Base-by-base conservation (phyloP, 2,329 filamentous ascomycete genomes). In the Aspergillus bombycis region DNA sequence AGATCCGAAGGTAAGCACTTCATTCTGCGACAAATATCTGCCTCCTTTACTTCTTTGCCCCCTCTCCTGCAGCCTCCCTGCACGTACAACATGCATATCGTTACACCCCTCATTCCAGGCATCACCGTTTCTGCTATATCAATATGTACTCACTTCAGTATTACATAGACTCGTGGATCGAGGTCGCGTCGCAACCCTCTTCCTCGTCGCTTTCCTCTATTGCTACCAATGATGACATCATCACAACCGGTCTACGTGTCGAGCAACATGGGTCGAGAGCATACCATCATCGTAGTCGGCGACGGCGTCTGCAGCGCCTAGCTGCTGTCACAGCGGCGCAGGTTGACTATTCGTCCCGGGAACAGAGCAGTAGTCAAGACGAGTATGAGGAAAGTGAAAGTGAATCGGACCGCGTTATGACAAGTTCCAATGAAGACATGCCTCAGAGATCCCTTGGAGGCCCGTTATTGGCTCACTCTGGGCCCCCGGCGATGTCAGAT, bases 361-460 rank as follows among this genome's bases (percentile, higher is more conserved):
- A 85, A 19, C 74, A 78, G 32, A 81, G 80, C 58, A 96, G 93
- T 78, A 96, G 94, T 72, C 93, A 97, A 76, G 94, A 97, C 70
- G 94, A 97, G 80, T 96, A 96, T 72, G 93, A 96, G 38, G 93
- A 97, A 81, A 96, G 91, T 66, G 93, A 96, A 77, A 96, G 86
- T 78, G 94, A 97, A 66, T 93, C 93, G 48, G 94, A 97, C 71
- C 86, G 85, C 61, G 82, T 88, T 57, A 81, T 89, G 80, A 86
- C 84, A 62, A 88, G 86, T 63, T 89, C 88, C 4, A 88, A 86
- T 66, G 87, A 89, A 73, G 86, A 84, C 48, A 76, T 87, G 28
- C 71, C 74, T 58, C 71, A 65, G n/a, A 71, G 66, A 23, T 63
- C 69, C 7, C 67, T 70, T 11, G 71, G 62, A 8, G 57, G 68